Evolutionary conservation across 495 filamentous ascomycete species (phyloP).

Genomic region (Aspergillus kassunensis): DNA sequence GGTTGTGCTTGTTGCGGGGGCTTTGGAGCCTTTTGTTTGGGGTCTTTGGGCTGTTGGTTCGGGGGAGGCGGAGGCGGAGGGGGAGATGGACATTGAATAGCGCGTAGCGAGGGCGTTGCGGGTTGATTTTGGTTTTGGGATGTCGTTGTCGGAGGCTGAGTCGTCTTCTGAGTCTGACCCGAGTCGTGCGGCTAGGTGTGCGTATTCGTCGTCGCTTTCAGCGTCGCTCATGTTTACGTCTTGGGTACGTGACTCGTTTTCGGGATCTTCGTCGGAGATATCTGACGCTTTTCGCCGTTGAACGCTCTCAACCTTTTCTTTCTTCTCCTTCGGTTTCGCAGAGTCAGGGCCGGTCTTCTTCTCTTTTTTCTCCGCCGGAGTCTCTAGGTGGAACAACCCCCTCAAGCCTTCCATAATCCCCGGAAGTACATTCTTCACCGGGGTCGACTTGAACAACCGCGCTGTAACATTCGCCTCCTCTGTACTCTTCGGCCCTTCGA

Average conservation of each 20-base stretch:
- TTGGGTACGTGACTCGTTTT: neutral
- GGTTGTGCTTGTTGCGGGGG: slow-evolving; percentile 55
- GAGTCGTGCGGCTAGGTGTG: slow-evolving; percentile 51
- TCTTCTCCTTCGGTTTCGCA: slow-evolving; percentile 8
- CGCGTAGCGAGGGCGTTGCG: slow-evolving; percentile 17
- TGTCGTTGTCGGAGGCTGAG: slow-evolving; percentile 34
- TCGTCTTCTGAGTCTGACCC: slow-evolving; percentile 50
- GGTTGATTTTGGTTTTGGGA: neutral
- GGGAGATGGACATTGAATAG: slow-evolving; percentile 37
- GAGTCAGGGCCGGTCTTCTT: slow-evolving; percentile 20
- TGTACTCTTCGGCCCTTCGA: slow-evolving; percentile 43
- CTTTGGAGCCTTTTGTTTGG: slow-evolving; percentile 30
- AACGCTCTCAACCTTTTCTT: slow-evolving; percentile 3
- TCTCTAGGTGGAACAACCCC: slow-evolving; percentile 53
- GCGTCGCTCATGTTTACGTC: slow-evolving; percentile 34
- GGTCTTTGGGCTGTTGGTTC: slow-evolving; percentile 32
- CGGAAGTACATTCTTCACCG: slow-evolving; percentile 65
- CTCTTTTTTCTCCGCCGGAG: slow-evolving; percentile 27
- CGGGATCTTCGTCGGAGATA: slow-evolving; percentile 1
- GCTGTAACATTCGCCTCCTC: slow-evolving; percentile 71
- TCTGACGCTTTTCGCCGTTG: neutral
- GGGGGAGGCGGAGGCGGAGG: slow-evolving; percentile 36
- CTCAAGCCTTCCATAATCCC: slow-evolving; percentile 60
- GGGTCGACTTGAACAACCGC: slow-evolving; percentile 70
- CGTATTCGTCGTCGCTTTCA: slow-evolving; percentile 39